Percentiles rank a stretch among this genome's conserved stretches.
Evolutionary conservation across 2,329 filamentous ascomycete species (phyloP).

Genomic region (Dactylonectria estremocensis): DNA sequence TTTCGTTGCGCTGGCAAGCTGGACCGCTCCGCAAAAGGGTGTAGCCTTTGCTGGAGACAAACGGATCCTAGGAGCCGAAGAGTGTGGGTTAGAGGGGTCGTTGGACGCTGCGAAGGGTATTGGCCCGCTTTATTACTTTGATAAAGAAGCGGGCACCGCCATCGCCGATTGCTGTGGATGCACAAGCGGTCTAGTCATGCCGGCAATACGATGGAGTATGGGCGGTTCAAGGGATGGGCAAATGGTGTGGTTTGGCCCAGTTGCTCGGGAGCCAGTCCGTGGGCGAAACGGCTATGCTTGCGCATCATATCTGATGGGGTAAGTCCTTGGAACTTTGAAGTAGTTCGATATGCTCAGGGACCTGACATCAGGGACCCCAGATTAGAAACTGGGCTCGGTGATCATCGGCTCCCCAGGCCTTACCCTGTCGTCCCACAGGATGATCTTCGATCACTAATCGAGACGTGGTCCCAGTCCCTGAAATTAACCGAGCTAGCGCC

Average conservation of each 20-base stretch:
- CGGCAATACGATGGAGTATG: neutral
- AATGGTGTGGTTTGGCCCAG: neutral
- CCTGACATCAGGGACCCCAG: neutral
- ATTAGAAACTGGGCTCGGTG: neutral
- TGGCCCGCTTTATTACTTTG: conserved; percentile 19
- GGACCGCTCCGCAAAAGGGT: neutral
- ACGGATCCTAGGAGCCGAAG: neutral
- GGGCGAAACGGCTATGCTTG: neutral
- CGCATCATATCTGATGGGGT: neutral
- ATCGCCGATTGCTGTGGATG: conserved; percentile 42
- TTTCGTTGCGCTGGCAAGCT: neutral
- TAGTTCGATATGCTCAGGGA: neutral
- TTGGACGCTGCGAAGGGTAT: conserved; percentile 8
- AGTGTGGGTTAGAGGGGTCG: neutral
- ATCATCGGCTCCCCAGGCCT: neutral
- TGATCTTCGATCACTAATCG: neutral
- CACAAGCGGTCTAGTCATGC: conserved; percentile 36
- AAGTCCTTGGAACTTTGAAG: neutral
- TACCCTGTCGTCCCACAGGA: neutral
- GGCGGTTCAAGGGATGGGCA: neutral
- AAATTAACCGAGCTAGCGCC: conserved; percentile 1
- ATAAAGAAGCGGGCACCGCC: conserved; percentile 26
- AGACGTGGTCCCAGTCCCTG: neutral
- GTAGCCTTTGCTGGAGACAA: conserved; percentile 11
- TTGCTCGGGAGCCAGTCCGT: neutral